A percentile compares a stretch with the other conserved stretches of the same genome.
These are phyloP conservation scores for Berkeleyomyces rouxiae DNA, from an alignment of 2,329 filamentous ascomycete genomes.

Conservation along the genomic window DNA sequence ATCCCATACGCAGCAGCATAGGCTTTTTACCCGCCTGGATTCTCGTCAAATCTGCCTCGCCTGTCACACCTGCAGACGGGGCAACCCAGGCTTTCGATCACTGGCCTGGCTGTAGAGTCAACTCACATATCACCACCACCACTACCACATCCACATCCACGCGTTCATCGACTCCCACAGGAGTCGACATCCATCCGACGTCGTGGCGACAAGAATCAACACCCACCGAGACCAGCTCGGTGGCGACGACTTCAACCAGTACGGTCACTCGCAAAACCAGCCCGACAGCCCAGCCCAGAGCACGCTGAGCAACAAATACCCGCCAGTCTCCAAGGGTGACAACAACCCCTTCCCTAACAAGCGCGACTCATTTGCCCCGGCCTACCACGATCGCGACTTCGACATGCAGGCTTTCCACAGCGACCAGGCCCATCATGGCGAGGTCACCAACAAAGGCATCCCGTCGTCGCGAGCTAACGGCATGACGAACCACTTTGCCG, in stretches of 20 bases:
- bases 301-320: slow-evolving; percentile 9
- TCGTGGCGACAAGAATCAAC: slow-evolving; percentile 12
- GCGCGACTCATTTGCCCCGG: slow-evolving; percentile 5
- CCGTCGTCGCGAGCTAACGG: slow-evolving; percentile 4
- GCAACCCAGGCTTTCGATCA: neutral
- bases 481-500: slow-evolving; percentile 50
- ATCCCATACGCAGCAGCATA: no score
- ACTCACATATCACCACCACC: no score
- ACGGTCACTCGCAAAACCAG: slow-evolving; percentile 11
- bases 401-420: slow-evolving; percentile 7
- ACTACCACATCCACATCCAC: neutral
- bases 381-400: slow-evolving; percentile 7
- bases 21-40: neutral
- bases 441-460: neutral
- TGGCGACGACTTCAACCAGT: slow-evolving; percentile 14
- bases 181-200: slow-evolving; percentile 13
- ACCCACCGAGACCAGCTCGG: slow-evolving; percentile 14
- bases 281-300: slow-evolving; percentile 13
- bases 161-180: slow-evolving; percentile 10
- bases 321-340: slow-evolving; percentile 1
- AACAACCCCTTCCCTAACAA: slow-evolving; percentile 9
- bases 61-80: neutral
- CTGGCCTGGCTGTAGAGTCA: no score
- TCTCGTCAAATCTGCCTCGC: neutral
- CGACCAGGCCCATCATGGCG: slow-evolving; percentile 1